Base-by-base conservation (phyloP, 139 green algal genomes). In the Diplosphaera chodatii region DNA sequence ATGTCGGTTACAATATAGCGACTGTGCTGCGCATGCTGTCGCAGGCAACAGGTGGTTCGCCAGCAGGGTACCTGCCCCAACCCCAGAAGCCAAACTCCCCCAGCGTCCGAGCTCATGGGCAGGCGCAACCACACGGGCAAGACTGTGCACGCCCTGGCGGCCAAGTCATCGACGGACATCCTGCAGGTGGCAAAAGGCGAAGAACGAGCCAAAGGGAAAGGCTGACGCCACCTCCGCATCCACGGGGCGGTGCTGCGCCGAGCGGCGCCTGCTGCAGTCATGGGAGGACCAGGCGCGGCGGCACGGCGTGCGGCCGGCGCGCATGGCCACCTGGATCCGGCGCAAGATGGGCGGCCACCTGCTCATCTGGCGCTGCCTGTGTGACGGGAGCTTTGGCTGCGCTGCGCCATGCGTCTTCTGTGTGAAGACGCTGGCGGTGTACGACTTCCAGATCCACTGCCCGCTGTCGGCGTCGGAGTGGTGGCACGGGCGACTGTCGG, bases 401-500 rank as follows among this genome's bases (percentile, higher is more conserved):
- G 77, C 78, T 33, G 72, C 84, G 29, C 87, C 85, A 1, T 91
- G 87, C 74, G 71, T 92, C 4, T 64, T 85, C 29, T 92, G 87
- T 76, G 74, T 82, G 55, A 62, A 68, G 22, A 71, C 84, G 75
- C 78, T 92, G 27, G 28, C 55, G 21, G 68, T 69, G 6, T 85
- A 85, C 59, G 87, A 88, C 71, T 34, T 92, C 16, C 66, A 69
- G 3, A 80, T 92, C 27, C 74, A 77, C 59, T 91, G 83, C 74
- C 63, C 78, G 48, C 48, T 59, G 48, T 59, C 48, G 13, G 48
- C 48, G 13, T 59, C 48, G 13, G 65, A 48, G 32, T 56, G 32
- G 65, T 32, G 30, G 63, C 63, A 67, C 28, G 30, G 63, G 21
- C 63, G 63, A 33, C 48, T 59, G 48, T 59, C 48, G 48, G 48